These are phyloP conservation scores for Solanum chiquidenum DNA, from an alignment of 257 asterid species.

Conservation along the genomic window DNA sequence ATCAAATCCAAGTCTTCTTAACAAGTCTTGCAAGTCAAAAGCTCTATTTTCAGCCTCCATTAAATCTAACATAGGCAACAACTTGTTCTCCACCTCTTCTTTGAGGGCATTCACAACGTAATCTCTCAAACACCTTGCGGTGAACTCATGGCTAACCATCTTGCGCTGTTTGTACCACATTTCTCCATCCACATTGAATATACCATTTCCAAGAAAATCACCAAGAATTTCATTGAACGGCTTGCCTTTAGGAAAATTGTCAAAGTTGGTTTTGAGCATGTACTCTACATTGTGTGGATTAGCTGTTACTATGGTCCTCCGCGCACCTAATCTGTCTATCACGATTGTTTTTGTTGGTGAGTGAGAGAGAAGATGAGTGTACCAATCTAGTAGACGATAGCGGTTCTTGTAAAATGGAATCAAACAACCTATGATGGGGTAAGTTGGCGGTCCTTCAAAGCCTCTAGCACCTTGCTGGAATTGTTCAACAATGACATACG, in stretches of 20 bases:
- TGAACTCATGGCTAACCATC: conserved; percentile 33
- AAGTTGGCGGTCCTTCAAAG: conserved; percentile 24
- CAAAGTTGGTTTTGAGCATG: conserved; percentile 36
- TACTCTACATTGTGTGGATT: conserved; percentile 50
- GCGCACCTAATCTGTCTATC: conserved; percentile 41
- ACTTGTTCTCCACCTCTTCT: conserved; percentile 28
- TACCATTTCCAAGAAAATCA: conserved; percentile 52
- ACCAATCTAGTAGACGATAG: conserved; percentile 45
- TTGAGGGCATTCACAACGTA: conserved; percentile 16
- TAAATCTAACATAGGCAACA: conserved; percentile 35
- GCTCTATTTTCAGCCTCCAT: conserved; percentile 7
- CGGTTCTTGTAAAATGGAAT: conserved; percentile 53
- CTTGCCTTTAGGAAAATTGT: conserved; percentile 47
- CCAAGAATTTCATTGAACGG: conserved; percentile 42
- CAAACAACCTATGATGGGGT: conserved; percentile 50
- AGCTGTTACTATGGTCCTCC: conserved; percentile 44
- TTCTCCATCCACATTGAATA: conserved; percentile 56
- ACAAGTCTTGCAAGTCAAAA: conserved; percentile 52
- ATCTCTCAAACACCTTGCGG: conserved; percentile 14
- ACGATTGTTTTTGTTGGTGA: conserved; percentile 43
- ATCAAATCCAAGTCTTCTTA: conserved; percentile 48
- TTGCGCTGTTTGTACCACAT: conserved; percentile 41
- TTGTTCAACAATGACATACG: not conserved
- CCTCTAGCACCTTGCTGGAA: not conserved
- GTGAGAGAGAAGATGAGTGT: conserved; percentile 43